Conservation (phyloP, 768 basidiomycete species). For the Ramaria sp. region DNA sequence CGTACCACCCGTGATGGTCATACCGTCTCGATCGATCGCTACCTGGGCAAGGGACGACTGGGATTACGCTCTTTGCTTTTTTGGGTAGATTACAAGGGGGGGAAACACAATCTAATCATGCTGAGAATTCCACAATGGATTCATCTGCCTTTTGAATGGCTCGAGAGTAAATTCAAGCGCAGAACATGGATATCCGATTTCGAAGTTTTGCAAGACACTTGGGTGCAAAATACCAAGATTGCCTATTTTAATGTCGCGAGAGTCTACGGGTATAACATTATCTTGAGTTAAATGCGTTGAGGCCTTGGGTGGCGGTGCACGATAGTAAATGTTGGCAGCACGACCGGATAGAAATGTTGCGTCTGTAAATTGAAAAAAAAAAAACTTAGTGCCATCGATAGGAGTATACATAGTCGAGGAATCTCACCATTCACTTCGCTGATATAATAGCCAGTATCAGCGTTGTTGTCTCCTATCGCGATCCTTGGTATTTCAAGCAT, state of each 20-base stretch:
- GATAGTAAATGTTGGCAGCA: slow-evolving; percentile 85
- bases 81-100: slow-evolving; percentile 12
- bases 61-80: slow-evolving; percentile 45
- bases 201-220: slow-evolving; percentile 82
- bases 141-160: slow-evolving; percentile 76
- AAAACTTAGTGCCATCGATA: not conserved
- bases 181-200: slow-evolving; percentile 91
- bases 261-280: slow-evolving; percentile 18
- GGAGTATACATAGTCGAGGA: not conserved
- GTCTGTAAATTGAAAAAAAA: slow-evolving; percentile 37
- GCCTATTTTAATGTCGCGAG: slow-evolving; percentile 65
- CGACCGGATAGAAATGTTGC: slow-evolving; percentile 92
- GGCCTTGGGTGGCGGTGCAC: slow-evolving; percentile 29
- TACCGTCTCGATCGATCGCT: slow-evolving; percentile 44
- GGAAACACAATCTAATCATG: not conserved
- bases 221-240: slow-evolving; percentile 93
- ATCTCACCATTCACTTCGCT: slow-evolving; percentile 63
- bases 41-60: slow-evolving; percentile 33
- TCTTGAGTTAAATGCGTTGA: slow-evolving; percentile 16
- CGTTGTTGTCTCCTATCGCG: slow-evolving; percentile 38
- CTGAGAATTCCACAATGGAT: slow-evolving; percentile 38
- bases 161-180: slow-evolving; percentile 90
- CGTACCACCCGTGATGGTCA: slow-evolving; percentile 28
- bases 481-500: slow-evolving; percentile 89
- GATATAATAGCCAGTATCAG: slow-evolving; percentile 81